These are phyloP conservation scores for Carnegiea gigantea DNA, from an alignment of 179 eudicot species.

Conservation along the genomic window DNA sequence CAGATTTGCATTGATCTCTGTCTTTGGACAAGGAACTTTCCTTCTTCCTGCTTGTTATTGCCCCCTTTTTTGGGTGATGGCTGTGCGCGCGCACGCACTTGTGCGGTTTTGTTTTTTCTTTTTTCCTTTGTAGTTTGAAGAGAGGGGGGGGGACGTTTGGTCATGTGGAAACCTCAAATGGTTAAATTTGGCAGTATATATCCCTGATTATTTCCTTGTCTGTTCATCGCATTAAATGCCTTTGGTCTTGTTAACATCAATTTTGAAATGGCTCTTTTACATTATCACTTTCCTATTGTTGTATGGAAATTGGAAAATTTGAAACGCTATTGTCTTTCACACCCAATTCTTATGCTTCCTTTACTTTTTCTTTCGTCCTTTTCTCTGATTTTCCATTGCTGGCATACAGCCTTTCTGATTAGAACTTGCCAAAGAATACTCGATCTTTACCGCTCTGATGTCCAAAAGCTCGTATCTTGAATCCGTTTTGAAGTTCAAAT, in stretches of 20 bases:
- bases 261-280: background rate
- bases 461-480: background rate
- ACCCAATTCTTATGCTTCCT: background rate
- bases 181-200: too few relatives aligned
- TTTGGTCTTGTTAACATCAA: background rate
- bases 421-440: background rate
- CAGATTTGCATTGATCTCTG: background rate
- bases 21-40: background rate
- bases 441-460: background rate
- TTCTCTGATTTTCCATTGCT: background rate
- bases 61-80: background rate
- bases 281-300: background rate
- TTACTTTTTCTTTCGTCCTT: background rate
- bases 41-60: background rate
- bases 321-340: background rate
- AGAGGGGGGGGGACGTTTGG: background rate
- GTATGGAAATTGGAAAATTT: too few relatives aligned
- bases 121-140: too few relatives aligned
- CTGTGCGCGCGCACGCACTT: too few relatives aligned
- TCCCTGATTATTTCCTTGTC: background rate
- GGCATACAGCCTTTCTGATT: too few relatives aligned
- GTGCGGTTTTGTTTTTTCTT: too few relatives aligned
- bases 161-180: background rate
- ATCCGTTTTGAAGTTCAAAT: background rate
- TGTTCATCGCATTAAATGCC: slow-evolving; percentile 11